Conservation (phyloP, 352 stramenopile genomes). For the Pythium myriotylum region DNA sequence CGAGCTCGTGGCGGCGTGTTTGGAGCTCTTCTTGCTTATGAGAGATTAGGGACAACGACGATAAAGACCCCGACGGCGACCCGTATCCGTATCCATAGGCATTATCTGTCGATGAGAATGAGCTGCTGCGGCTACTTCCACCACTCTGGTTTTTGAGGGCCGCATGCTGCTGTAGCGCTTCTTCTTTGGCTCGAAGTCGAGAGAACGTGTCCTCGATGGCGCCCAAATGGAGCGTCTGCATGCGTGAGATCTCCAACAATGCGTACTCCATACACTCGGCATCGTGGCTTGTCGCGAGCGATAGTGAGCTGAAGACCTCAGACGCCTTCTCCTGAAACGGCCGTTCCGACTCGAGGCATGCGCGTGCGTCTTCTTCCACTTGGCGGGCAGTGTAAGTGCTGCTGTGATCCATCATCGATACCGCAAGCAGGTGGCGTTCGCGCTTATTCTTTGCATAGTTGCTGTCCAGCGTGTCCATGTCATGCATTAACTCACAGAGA, state of each 20-base stretch:
- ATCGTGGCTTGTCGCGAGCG: slow-evolving; percentile 66
- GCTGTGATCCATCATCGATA: slow-evolving; percentile 35
- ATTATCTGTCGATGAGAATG: slow-evolving; percentile 11
- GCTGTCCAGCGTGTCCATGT: slow-evolving; percentile 74
- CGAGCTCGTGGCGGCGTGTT: slow-evolving; percentile 50
- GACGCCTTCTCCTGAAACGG: slow-evolving; percentile 70
- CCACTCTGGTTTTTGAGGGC: slow-evolving; percentile 3
- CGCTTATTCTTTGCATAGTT: slow-evolving; percentile 41
- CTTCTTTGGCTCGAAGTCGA: slow-evolving; percentile 55
- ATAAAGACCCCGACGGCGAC: slow-evolving; percentile 11
- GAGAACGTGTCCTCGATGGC: slow-evolving; percentile 76
- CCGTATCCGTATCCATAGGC: slow-evolving; percentile 10
- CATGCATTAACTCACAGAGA: slow-evolving; percentile 69
- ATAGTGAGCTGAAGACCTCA: slow-evolving; percentile 76
- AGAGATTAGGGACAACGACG: slow-evolving; percentile 30
- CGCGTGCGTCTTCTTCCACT: slow-evolving; percentile 55
- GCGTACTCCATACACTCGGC: slow-evolving; percentile 85
- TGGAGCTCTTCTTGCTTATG: slow-evolving; percentile 56
- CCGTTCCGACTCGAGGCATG: slow-evolving; percentile 56
- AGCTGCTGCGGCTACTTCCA: slow-evolving; percentile 13
- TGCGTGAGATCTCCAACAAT: slow-evolving; percentile 74
- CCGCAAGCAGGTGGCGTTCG: slow-evolving; percentile 31
- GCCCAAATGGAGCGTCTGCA: slow-evolving; percentile 77
- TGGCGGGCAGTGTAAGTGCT: slow-evolving; percentile 30
- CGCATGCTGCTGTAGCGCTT: slow-evolving; percentile 41